Percentiles rank a stretch among this genome's conserved stretches.
Conservation (phyloP, 2,329 filamentous ascomycete species). For the Aspergillus calidoustus region DNA sequence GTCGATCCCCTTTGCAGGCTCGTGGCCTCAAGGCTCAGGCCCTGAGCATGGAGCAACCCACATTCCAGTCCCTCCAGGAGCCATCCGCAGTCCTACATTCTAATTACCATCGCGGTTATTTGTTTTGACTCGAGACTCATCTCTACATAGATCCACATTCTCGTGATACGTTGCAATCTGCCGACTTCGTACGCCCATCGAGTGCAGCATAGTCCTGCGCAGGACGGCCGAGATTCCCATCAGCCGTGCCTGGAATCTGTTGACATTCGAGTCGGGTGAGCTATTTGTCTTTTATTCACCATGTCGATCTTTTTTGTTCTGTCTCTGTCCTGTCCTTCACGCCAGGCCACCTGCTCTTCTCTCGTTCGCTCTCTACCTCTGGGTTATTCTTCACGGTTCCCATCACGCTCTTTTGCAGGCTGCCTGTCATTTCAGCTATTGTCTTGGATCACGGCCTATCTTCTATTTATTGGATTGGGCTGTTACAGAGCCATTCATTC, state of each 20-base stretch:
- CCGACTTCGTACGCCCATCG: conserved; percentile 11
- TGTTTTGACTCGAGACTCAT: conserved; percentile 22
- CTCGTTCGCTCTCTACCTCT: background rate
- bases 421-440: background rate
- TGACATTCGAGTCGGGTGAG: conserved; percentile 21
- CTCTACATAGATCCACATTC: conserved; percentile 23
- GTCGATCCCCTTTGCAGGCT: conserved; percentile 8
- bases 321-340: background rate
- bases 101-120: conserved; percentile 13
- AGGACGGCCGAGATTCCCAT: conserved; percentile 22
- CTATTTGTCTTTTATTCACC: conserved; percentile 17
- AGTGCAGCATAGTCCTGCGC: conserved; percentile 20
- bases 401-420: conserved; percentile 10
- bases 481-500: background rate
- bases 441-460: background rate
- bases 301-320: conserved; percentile 2
- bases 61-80: conserved; percentile 25
- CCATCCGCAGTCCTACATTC: conserved; percentile 24
- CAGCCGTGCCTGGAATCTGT: conserved; percentile 22
- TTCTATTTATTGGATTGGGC: background rate
- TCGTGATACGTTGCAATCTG: conserved; percentile 20
- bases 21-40: conserved; percentile 1
- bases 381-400: conserved; percentile 5
- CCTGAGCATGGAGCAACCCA: conserved; percentile 1
- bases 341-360: background rate